Conservation (phyloP, 139 green algal genomes). For the Ulvella scutata region DNA sequence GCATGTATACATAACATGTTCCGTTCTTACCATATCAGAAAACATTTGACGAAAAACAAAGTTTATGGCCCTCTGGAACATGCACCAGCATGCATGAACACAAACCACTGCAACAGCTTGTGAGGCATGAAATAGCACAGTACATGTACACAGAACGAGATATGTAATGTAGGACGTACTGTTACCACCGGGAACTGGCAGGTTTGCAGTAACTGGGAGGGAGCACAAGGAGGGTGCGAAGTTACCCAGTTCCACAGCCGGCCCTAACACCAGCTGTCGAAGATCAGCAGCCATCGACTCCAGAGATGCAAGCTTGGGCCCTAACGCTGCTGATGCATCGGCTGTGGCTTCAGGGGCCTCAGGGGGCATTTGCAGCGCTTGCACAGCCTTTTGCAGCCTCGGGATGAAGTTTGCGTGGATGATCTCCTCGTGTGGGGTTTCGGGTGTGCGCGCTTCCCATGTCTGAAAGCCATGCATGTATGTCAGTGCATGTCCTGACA, state of each 20-base stretch:
- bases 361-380: background rate
- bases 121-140: no score
- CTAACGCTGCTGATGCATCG: no score
- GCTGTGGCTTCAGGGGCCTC: no score
- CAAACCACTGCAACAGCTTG: background rate
- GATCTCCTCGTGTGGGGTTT: background rate
- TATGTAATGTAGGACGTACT: background rate
- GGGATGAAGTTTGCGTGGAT: background rate
- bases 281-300: background rate
- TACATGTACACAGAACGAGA: background rate
- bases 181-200: background rate
- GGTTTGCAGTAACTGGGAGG: background rate
- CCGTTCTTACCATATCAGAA: no score
- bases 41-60: no score
- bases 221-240: background rate
- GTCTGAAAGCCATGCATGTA: no score
- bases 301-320: background rate
- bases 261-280: background rate
- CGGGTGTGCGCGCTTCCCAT: background rate
- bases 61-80: no score
- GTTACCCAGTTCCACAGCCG: background rate
- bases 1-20: no score
- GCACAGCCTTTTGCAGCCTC: background rate
- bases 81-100: no score
- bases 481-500: no score